Percentiles rank a stretch among this genome's conserved stretches.
These are phyloP conservation scores for Ustulina deusta DNA, from an alignment of 2,329 filamentous ascomycete species.

Conservation along the genomic window DNA sequence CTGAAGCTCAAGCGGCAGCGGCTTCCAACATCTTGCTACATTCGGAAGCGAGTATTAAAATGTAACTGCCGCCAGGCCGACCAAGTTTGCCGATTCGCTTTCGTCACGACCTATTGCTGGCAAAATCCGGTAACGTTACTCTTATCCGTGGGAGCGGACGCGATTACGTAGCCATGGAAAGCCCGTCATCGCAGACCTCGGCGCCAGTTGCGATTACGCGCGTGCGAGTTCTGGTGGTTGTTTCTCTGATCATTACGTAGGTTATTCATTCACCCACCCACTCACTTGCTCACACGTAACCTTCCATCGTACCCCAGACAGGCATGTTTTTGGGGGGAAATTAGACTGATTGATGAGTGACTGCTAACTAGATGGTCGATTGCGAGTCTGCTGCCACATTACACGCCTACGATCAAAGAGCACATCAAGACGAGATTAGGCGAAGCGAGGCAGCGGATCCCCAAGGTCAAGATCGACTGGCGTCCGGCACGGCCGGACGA, in stretches of 20 bases:
- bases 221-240: constrained; percentile 51
- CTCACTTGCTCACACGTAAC: constrained; percentile 3
- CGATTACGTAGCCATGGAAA: constrained; percentile 28
- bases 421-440: constrained; percentile 54
- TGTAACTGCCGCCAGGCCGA: constrained; percentile 25
- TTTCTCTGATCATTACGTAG: constrained; percentile 56
- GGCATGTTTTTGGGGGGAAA: neutral
- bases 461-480: constrained; percentile 54
- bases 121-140: constrained; percentile 36
- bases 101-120: constrained; percentile 15
- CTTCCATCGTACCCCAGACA: neutral
- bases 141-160: constrained; percentile 15
- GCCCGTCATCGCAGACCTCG: constrained; percentile 13
- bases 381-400: constrained; percentile 58
- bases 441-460: constrained; percentile 55
- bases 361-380: constrained; percentile 59
- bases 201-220: constrained; percentile 52
- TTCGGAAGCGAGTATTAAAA: constrained; percentile 29
- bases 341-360: constrained; percentile 6
- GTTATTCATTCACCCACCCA: constrained; percentile 34
- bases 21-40: constrained; percentile 19
- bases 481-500: constrained; percentile 23
- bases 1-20: constrained; percentile 5
- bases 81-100: neutral
- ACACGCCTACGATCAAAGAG: constrained; percentile 58